Evolutionary conservation across 345 rosid genomes (phyloP), one percentile per base, ranked within the genome.

Genomic region (Cochlearia excelsa): DNA sequence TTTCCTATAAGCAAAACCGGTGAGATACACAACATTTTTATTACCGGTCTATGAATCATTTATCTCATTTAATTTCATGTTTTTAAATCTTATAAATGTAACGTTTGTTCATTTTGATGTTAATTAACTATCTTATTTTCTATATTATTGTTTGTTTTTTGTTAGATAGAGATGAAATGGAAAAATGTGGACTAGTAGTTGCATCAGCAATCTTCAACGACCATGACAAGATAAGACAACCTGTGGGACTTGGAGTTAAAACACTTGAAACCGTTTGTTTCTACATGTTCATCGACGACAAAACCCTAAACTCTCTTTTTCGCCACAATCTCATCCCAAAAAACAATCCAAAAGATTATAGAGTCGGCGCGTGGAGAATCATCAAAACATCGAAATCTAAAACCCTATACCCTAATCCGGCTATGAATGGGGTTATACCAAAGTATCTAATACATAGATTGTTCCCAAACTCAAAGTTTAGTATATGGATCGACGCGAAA

Each of bases 401-500:
- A n/a, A 9, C 40, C 30, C 46, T 84, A 30, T 88, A 92, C 16
- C 62, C 54, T 6, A 83, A 80, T 65, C 93, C 98, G 0, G 90
- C 95, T 1, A 92, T 92, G 98, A 86, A 88, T 5, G 98, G 98
- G 6, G 83, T 81, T 65, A 80, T 92, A 59, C 95, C 96, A 6
- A 92, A 92, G 55, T 80, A 84, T 65, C 58, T 92, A 4, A 78
- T 77, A 47, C 98, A 92, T 49, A 80, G 98, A 69, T 76, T 88
- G 34, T 92, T 92, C 59, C 88, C 96, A 0, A 84, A 82, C 65
- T 70, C 96, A 0, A 84, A 84, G 77, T 88, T 80, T 52, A 92
- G 98, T 75, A 67, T 92, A 39, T 92, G 96, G 98, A 42, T 86
- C 0, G 98, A 92, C 30, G 98, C 98, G 0, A 92, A 92, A 80